These are phyloP conservation scores for Vinca minor DNA, from an alignment of 257 asterid genomes.

Conservation along the genomic window DNA sequence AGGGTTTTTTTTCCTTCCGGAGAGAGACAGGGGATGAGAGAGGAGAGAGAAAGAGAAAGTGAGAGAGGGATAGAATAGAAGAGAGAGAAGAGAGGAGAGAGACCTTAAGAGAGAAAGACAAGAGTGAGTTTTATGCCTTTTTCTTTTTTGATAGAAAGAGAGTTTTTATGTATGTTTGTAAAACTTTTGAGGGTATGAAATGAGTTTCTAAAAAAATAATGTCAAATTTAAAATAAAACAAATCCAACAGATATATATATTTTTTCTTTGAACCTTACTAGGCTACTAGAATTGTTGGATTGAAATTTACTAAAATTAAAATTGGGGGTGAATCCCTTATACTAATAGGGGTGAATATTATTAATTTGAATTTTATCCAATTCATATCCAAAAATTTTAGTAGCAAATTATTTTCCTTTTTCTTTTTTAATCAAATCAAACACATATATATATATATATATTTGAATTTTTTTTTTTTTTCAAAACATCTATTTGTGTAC, in stretches of 20 bases:
- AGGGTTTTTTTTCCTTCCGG: slow-evolving; percentile 56
- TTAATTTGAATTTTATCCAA: too few relatives aligned
- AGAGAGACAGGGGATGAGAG: slow-evolving; percentile 37
- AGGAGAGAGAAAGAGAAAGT: slow-evolving; percentile 23
- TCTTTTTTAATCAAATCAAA: not conserved
- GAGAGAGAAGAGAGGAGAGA: slow-evolving; percentile 32
- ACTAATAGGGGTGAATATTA: too few relatives aligned
- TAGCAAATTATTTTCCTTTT: too few relatives aligned
- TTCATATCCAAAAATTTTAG: too few relatives aligned
- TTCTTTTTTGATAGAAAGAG: slow-evolving; percentile 5
- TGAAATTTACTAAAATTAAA: too few relatives aligned
- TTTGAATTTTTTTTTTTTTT: not conserved
- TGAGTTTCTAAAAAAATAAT: not conserved
- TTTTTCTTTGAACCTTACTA: too few relatives aligned
- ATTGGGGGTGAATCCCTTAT: too few relatives aligned
- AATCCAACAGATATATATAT: not conserved
- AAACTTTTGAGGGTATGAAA: too few relatives aligned
- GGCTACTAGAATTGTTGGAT: too few relatives aligned
- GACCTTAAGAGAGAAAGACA: slow-evolving; percentile 19
- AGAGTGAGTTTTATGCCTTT: too few relatives aligned
- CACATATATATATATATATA: not conserved
- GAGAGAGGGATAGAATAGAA: slow-evolving; percentile 23
- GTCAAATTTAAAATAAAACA: not conserved
- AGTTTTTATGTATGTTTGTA: not conserved
- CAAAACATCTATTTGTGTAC: too few relatives aligned